phyloP scores from a whole-genome alignment of 2,329 filamentous ascomycete species.

The Scedosporium dehoogii region DNA sequence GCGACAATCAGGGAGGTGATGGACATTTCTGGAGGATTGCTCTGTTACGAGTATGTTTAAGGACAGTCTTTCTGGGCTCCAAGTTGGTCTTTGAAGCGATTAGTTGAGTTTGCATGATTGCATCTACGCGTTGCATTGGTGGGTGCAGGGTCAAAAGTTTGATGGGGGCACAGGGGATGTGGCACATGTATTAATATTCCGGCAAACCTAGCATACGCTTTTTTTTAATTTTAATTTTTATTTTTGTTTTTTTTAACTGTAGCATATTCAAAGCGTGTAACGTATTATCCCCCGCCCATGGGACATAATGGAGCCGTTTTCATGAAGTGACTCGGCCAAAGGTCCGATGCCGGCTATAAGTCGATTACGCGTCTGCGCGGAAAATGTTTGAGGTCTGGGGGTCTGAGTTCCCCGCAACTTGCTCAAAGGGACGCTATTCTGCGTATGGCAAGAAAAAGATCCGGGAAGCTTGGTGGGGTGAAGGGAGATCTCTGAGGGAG shows the following conservation, averaged over 20 bases:
- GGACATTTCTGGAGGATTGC: conserved; percentile 6
- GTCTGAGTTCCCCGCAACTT: background rate
- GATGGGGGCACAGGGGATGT: background rate
- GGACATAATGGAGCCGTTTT: background rate
- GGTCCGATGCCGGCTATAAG: background rate
- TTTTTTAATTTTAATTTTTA: background rate
- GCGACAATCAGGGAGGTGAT: conserved; percentile 7
- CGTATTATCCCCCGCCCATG: too few species aligned
- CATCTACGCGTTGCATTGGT: background rate
- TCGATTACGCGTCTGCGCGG: background rate
- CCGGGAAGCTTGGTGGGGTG: too few species aligned
- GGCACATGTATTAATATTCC: background rate
- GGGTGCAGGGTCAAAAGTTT: background rate
- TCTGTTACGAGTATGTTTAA: conserved; percentile 9
- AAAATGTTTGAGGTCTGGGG: background rate
- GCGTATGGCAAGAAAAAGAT: too few species aligned
- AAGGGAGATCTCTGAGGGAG: too few species aligned
- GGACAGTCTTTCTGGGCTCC: background rate
- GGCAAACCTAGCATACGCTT: background rate
- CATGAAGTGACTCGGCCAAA: background rate
- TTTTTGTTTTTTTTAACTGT: background rate
- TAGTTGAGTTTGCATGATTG: background rate
- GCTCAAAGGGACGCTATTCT: too few species aligned
- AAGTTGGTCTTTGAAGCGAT: background rate
- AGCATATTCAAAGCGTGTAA: background rate